Percentiles rank a stretch among this genome's conserved stretches.
phyloP scores from a whole-genome alignment of 129 eudicot genomes.

The sunflower (Helianthus annuus) region HanXRQr2.0-SUNRISE NC_035446.2:144553315-144553814 shows the following conservation, averaged over 20 bases:
- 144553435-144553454: background rate
- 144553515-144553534: background rate
- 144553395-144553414: background rate
- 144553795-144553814: too few relatives aligned
- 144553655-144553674: too few relatives aligned
- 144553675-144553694: too few relatives aligned
- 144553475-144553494: background rate
- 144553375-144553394: slow-evolving; percentile 1
- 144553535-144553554: background rate
- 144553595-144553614: too few relatives aligned
- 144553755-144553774: too few relatives aligned
- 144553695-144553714: too few relatives aligned
- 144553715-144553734: too few relatives aligned
- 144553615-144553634: too few relatives aligned
- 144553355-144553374: background rate
- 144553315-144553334: slow-evolving; percentile 11
- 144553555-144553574: background rate
- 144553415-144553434: background rate
- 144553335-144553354: background rate
- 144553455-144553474: background rate
- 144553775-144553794: too few relatives aligned
- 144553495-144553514: background rate
- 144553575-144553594: background rate
- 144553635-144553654: too few relatives aligned
- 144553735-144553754: too few relatives aligned